Conservation (phyloP, 2,329 filamentous ascomycete genomes). For the Sordariomycetes sp. region DNA sequence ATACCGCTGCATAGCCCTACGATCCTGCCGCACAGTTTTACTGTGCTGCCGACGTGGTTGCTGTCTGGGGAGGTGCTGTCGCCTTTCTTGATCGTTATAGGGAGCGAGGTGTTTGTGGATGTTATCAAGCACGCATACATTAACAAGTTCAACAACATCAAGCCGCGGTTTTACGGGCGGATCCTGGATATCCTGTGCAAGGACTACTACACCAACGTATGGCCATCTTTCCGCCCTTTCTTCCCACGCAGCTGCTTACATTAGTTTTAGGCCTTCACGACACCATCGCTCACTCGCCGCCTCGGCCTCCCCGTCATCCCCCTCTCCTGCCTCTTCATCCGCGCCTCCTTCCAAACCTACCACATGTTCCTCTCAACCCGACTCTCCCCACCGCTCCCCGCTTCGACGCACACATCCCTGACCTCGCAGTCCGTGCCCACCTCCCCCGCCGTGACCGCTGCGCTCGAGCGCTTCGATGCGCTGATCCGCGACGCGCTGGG, state of each 20-base stretch:
- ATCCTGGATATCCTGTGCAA: constrained; percentile 92
- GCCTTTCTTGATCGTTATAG: constrained; percentile 86
- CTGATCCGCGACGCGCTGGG: constrained; percentile 65
- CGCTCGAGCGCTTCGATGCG: constrained; percentile 65
- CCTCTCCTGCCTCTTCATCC: constrained; percentile 86
- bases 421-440: constrained; percentile 49
- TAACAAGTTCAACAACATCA: constrained; percentile 96
- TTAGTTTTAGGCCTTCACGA: constrained; percentile 58
- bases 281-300: constrained; percentile 79
- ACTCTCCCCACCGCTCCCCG: constrained; percentile 57
- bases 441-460: constrained; percentile 64
- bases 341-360: constrained; percentile 89
- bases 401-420: constrained; percentile 52
- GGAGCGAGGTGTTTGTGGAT: constrained; percentile 93
- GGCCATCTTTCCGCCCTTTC: constrained; percentile 13
- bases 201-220: constrained; percentile 89
- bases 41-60: constrained; percentile 68
- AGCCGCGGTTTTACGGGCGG: constrained; percentile 75
- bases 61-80: constrained; percentile 75
- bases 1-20: constrained; percentile 54
- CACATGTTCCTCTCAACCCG: constrained; percentile 94
- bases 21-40: constrained; percentile 83
- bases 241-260: constrained; percentile 4
- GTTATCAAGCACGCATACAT: constrained; percentile 97
- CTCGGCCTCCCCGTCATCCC: constrained; percentile 87